These are phyloP conservation scores for Lonicera japonica DNA, from an alignment of 129 eudicot genomes.

Conservation along the genomic window DNA sequence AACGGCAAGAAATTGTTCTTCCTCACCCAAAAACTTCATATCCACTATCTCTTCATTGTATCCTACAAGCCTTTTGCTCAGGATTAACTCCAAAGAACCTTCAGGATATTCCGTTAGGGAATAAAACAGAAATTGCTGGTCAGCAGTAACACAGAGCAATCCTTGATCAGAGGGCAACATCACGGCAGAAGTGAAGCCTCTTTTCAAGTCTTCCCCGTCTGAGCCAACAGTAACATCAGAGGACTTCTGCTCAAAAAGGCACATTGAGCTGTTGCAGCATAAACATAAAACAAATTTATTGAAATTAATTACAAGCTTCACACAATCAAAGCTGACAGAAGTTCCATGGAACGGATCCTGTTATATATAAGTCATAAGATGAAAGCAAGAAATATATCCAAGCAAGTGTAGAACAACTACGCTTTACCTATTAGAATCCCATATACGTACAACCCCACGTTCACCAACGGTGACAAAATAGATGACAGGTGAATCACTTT, in stretches of 20 bases:
- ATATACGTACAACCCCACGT: slow-evolving; percentile 82
- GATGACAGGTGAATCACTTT: slow-evolving; percentile 25
- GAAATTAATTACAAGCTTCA: not conserved
- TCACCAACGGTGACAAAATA: slow-evolving; percentile 84
- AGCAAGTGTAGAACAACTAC: not conserved
- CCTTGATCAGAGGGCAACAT: slow-evolving; percentile 78
- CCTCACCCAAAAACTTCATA: slow-evolving; percentile 84
- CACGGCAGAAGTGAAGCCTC: slow-evolving; percentile 83
- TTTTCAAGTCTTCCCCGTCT: slow-evolving; percentile 49
- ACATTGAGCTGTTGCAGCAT: slow-evolving; percentile 41
- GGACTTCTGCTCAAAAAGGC: slow-evolving; percentile 69
- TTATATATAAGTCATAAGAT: not conserved
- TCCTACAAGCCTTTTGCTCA: slow-evolving; percentile 73
- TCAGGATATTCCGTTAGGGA: slow-evolving; percentile 38
- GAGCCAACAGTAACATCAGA: slow-evolving; percentile 70
- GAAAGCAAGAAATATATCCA: not conserved
- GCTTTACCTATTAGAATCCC: slow-evolving; percentile 73
- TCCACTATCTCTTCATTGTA: slow-evolving; percentile 89
- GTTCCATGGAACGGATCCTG: not conserved
- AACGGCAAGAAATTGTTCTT: slow-evolving; percentile 86
- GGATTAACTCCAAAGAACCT: slow-evolving; percentile 38
- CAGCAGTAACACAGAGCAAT: slow-evolving; percentile 83
- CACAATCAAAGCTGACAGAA: not conserved
- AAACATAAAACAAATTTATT: slow-evolving; percentile 1
- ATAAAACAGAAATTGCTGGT: slow-evolving; percentile 84